Evolutionary conservation across 805 yeast genomes (phyloP), one percentile per base, ranked within the genome.

Genomic region (Zygosaccharomyces kombuchaensis): DNA sequence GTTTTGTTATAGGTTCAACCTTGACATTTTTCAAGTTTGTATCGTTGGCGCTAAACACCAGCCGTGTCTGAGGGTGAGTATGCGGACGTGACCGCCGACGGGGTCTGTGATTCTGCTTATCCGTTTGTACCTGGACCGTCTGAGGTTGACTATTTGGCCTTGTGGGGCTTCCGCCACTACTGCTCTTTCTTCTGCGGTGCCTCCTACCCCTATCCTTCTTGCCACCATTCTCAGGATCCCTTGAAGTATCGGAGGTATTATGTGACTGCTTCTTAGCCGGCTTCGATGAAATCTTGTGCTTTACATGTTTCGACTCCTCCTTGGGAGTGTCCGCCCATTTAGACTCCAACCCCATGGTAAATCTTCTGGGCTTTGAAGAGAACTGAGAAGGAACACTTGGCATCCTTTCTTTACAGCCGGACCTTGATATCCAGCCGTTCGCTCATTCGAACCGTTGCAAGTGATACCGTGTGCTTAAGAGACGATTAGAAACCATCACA

Each of bases 321-420:
- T 29, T n/a, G 16, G 58, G 50, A 10, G 46, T 58, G 35, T 53
- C 56, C 9, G 65, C 65, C 66, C 66, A 62, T 46, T 46, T 60
- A 3, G 66, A 61, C 40, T 59, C 63, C 31, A 61, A 38, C 9
- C 52, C 56, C 63, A 59, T 59, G 21, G 6, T 8, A 14, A n/a
- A 23, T 29, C 26, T 34, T 8, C 3, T 10, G 17, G 30, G 4
- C 16, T 22, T 23, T 13, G 29, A 25, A 25, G 29, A 25, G 9
- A 8, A 23, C 26, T 25, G 29, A 10, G 12, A 10, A 25, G 12
- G 29, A 9, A 25, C 6, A 25, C 29, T 9, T 25, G 12, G 9
- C 29, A 9, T 25, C 32, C 16, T 29, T 29, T 13, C n/a, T 29
- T 29, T 29, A 5, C 32, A 29, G n/a, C 13, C n/a, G 32, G 16